These are phyloP conservation scores for Lentithecium fluviatile DNA, from an alignment of 495 filamentous ascomycete genomes.

Conservation along the genomic window DNA sequence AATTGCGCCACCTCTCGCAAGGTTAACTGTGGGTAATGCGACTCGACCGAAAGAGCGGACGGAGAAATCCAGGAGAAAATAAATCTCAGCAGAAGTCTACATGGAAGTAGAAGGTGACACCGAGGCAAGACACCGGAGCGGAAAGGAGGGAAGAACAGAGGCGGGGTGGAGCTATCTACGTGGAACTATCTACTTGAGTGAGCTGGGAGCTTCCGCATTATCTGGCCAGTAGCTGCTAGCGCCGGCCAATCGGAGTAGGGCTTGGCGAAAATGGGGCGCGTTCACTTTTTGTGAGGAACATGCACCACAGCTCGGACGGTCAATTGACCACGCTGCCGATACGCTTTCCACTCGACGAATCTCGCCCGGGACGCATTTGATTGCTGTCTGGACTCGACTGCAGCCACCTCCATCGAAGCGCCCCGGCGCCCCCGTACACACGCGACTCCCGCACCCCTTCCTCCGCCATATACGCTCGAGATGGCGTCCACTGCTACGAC, in stretches of 20 bases:
- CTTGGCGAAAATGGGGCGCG: not conserved
- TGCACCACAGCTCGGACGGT: not conserved
- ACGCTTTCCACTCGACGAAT: not conserved
- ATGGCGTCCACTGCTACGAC: constrained; percentile 8
- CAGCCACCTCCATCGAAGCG: not conserved
- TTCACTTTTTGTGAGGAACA: constrained; percentile 1
- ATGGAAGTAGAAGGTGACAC: constrained; percentile 18
- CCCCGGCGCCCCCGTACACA: not conserved
- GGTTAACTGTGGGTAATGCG: too few relatives aligned
- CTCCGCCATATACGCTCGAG: not conserved
- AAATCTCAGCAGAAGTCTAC: constrained; percentile 5
- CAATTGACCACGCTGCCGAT: not conserved
- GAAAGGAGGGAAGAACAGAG: not conserved
- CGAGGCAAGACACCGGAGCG: not conserved
- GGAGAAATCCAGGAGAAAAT: constrained; percentile 8
- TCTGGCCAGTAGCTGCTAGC: constrained; percentile 1
- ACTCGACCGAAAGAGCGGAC: constrained; percentile 4
- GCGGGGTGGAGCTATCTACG: constrained; percentile 12
- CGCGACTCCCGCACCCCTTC: not conserved
- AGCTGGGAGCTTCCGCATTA: not conserved
- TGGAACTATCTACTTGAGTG: not conserved
- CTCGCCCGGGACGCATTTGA: not conserved
- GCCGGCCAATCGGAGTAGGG: constrained; percentile 8
- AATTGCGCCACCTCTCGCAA: constrained; percentile 10
- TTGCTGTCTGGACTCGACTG: not conserved